phyloP scores from a whole-genome alignment of 129 eudicot species.

The Mikania micrantha region DNA sequence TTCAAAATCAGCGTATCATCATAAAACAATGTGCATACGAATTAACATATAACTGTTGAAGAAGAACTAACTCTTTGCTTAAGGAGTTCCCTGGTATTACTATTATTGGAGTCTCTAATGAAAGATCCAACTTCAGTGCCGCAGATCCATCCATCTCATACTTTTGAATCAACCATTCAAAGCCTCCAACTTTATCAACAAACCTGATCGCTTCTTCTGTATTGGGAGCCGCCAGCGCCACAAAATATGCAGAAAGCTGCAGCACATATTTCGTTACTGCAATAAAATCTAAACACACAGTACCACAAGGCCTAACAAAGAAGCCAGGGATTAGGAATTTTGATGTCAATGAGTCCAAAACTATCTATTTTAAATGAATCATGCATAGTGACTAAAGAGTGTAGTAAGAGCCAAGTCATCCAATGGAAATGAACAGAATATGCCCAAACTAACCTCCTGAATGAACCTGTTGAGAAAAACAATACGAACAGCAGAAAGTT shows the following conservation, averaged over 20 bases:
- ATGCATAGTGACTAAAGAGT: neutral
- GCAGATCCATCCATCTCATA: slow-evolving; percentile 94
- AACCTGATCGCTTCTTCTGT: slow-evolving; percentile 89
- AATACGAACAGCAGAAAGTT: slow-evolving; percentile 89
- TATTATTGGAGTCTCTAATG: slow-evolving; percentile 82
- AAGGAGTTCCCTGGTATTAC: slow-evolving; percentile 64
- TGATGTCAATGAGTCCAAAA: neutral
- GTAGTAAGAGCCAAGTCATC: slow-evolving; percentile 4
- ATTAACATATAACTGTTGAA: neutral
- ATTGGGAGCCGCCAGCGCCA: slow-evolving; percentile 91
- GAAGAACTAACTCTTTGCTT: slow-evolving; percentile 79
- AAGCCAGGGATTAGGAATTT: neutral
- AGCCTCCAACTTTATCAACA: slow-evolving; percentile 91
- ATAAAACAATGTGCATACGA: neutral
- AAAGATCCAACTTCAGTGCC: slow-evolving; percentile 81
- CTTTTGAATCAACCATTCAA: slow-evolving; percentile 92
- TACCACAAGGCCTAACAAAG: slow-evolving; percentile 1
- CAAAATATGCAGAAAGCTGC: slow-evolving; percentile 82
- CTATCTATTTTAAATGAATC: neutral
- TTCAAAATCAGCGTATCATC: slow-evolving; percentile 2
- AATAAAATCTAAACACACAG: neutral
- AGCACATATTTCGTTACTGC: slow-evolving; percentile 13
- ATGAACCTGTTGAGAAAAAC: slow-evolving; percentile 91
- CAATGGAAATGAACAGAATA: slow-evolving; percentile 3
- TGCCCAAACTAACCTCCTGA: slow-evolving; percentile 65